phyloP scores from a whole-genome alignment of 148 eudicot species.

The Pharnaceum exiguum region DNA sequence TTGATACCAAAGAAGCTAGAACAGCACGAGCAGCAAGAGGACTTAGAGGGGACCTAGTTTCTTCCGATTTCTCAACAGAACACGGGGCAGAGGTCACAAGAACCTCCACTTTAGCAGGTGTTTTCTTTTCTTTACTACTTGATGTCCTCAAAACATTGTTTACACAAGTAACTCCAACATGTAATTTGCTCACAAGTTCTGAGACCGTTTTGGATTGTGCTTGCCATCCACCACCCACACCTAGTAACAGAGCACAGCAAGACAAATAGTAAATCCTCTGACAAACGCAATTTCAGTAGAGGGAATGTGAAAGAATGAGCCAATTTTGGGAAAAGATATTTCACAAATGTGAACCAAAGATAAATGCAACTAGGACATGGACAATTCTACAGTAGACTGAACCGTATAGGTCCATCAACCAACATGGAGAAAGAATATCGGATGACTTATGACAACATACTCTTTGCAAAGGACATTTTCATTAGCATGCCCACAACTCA shows the following conservation, averaged over 20 bases:
- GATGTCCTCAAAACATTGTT: conserved; percentile 26
- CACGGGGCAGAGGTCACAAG: conserved; percentile 12
- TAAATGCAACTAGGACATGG: no score
- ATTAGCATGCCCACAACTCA: no score
- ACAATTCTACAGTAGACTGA: no score
- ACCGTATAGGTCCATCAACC: no score
- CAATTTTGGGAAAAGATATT: no score
- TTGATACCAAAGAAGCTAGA: conserved; percentile 47
- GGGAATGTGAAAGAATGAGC: background rate
- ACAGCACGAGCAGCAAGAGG: conserved; percentile 65
- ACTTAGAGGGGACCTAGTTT: conserved; percentile 36
- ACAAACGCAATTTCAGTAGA: background rate
- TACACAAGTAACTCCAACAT: conserved; percentile 12
- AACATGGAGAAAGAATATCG: no score
- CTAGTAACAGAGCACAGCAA: background rate
- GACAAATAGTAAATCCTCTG: background rate
- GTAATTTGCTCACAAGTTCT: conserved; percentile 20
- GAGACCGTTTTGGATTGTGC: background rate
- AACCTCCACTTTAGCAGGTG: conserved; percentile 17
- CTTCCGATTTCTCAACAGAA: conserved; percentile 22
- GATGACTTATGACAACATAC: no score
- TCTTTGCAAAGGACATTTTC: no score
- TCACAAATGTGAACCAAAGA: no score
- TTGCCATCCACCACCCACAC: conserved; percentile 15
- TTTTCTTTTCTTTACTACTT: conserved; percentile 17